Evolutionary conservation across 169 alveolate genomes (phyloP), one percentile per base, ranked within the genome.

Genomic region (Toxoplasma gondii): DNA sequence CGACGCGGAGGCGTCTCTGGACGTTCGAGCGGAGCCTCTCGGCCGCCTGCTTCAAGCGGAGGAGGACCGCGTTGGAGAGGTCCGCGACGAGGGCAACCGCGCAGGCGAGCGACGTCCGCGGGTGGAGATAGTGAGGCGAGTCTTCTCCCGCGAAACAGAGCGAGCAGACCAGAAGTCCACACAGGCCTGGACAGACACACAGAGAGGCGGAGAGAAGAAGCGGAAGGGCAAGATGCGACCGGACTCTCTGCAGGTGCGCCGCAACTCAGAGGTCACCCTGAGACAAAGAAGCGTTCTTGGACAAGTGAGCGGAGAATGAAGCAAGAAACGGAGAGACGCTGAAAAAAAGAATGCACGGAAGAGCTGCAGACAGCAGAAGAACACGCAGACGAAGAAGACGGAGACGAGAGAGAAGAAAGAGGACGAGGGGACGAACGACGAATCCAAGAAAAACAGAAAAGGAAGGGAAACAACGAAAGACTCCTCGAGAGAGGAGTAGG

Each of bases 81-180:
- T 74, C 43, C n/a, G 39, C 84, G 84, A 74, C 49, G 10, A 12
- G n/a, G 39, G 22, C 27, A 41, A n/a, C 49, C 12, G 84, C 84
- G 43, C 49, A 41, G 0, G 31, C 43, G n/a, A 74, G 84, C 41
- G 45, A 31, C 41, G 43, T 31, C 39, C 84, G 84, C 2, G 84
- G 43, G 44, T 74, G 84, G 1, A 12, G 45, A n/a, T 74, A 74
- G 43, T 74, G 84, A 17, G 84, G 84, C 84, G 84, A 17, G 84
- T 74, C 84, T n/a, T 74, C 84, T 4, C 49, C 44, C 84, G 84
- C 84, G 84, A 74, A 1, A 44, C 84, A 74, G n/a, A 34, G 19
- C 27, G 45, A 41, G n/a, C 84, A 74, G 39, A 74, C 84, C n/a
- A 74, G 84, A 16, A 9, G 1, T 12, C 9, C 27, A n/a, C 84